These are phyloP conservation scores for Botrytis tulipae DNA, from an alignment of 2,329 filamentous ascomycete genomes.

Conservation along the genomic window DNA sequence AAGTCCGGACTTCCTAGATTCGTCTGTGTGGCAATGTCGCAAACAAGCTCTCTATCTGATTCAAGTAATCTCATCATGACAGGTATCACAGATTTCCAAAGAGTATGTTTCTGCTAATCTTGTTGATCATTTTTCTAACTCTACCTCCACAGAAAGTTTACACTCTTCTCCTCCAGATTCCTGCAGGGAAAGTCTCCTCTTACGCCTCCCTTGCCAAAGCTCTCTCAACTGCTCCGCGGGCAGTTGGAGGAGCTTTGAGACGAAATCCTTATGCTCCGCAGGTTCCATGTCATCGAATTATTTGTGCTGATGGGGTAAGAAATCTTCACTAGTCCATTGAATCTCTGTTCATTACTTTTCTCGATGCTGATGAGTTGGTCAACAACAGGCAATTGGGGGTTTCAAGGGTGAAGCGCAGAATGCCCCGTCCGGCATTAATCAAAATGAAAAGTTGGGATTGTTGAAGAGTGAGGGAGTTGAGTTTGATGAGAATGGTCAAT, in stretches of 20 bases:
- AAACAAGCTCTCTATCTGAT: background rate
- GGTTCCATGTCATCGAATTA: slow-evolving; percentile 60
- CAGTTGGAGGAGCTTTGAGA: slow-evolving; percentile 60
- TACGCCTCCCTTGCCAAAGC: slow-evolving; percentile 58
- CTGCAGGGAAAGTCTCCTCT: slow-evolving; percentile 56
- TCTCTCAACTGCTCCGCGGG: slow-evolving; percentile 58
- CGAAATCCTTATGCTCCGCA: slow-evolving; percentile 61
- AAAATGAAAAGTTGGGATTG: slow-evolving; percentile 43
- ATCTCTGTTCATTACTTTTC: too few relatives aligned
- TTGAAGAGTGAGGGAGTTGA: slow-evolving; percentile 5
- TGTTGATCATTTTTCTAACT: background rate
- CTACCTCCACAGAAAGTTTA: slow-evolving; percentile 46
- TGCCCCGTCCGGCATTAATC: slow-evolving; percentile 49
- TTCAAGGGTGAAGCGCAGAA: slow-evolving; percentile 53
- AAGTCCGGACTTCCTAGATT: background rate
- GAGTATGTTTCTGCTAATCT: slow-evolving; percentile 18
- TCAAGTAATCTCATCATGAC: slow-evolving; percentile 22
- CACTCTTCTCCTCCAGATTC: slow-evolving; percentile 58
- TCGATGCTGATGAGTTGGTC: background rate
- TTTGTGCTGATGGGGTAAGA: slow-evolving; percentile 53
- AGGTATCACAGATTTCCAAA: slow-evolving; percentile 30
- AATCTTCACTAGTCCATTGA: background rate
- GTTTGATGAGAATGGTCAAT: slow-evolving; percentile 1
- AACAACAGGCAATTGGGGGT: slow-evolving; percentile 44
- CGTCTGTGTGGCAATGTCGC: background rate